phyloP scores from a whole-genome alignment of 306 rosid species.

The Inga oerstediana region DNA sequence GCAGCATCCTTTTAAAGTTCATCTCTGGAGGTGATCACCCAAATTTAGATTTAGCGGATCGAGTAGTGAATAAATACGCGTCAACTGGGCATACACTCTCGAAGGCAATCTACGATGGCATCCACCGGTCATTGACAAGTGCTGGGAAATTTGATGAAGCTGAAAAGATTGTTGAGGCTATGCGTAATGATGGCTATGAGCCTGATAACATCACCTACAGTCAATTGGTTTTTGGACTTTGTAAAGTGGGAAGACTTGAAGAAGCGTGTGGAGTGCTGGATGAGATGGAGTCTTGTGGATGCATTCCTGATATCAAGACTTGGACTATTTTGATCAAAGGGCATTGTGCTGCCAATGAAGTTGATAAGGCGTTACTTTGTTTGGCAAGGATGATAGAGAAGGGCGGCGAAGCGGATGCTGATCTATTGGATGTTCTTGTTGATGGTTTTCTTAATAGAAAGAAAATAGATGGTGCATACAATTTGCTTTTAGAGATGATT shows the following conservation, averaged over 20 bases:
- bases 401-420: slow-evolving; percentile 65
- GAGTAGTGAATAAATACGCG: slow-evolving; percentile 72
- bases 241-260: slow-evolving; percentile 67
- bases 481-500: slow-evolving; percentile 64
- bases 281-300: slow-evolving; percentile 77
- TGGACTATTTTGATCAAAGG: slow-evolving; percentile 96
- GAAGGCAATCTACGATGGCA: slow-evolving; percentile 78
- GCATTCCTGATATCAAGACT: slow-evolving; percentile 82
- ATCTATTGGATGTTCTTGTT: slow-evolving; percentile 63
- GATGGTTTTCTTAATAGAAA: slow-evolving; percentile 56
- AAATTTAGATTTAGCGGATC: slow-evolving; percentile 57
- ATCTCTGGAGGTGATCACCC: slow-evolving; percentile 52
- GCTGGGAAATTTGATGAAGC: slow-evolving; percentile 79
- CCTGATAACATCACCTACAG: slow-evolving; percentile 85
- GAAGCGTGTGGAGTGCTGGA: slow-evolving; percentile 78
- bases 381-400: slow-evolving; percentile 72
- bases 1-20: slow-evolving; percentile 53
- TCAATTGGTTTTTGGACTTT: slow-evolving; percentile 82
- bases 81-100: slow-evolving; percentile 58
- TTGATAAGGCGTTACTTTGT: slow-evolving; percentile 62
- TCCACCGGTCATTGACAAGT: slow-evolving; percentile 77
- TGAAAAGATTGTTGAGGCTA: slow-evolving; percentile 50
- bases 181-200: slow-evolving; percentile 76
- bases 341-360: slow-evolving; percentile 70
- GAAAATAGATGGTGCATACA: slow-evolving; percentile 64